Percentiles rank a stretch among this genome's conserved stretches.
These are phyloP conservation scores for Mycena latifolia DNA, from an alignment of 768 basidiomycete genomes.

Conservation along the genomic window DNA sequence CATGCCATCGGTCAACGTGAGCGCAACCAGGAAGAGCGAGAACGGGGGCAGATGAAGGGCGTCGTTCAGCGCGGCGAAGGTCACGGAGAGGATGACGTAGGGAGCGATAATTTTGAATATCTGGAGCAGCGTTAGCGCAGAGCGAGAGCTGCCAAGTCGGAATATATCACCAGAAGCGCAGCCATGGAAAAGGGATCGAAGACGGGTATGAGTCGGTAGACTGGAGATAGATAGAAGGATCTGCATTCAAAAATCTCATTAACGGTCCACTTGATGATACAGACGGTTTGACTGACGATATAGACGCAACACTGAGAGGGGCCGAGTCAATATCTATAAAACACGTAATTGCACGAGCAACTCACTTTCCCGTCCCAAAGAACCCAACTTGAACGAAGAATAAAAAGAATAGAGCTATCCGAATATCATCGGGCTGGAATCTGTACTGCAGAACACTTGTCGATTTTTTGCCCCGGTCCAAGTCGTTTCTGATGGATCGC, in stretches of 20 bases:
- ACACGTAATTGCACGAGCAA: conserved; percentile 20
- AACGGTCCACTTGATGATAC: too few relatives aligned
- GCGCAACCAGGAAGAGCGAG: conserved; percentile 82
- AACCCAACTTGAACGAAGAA: conserved; percentile 91
- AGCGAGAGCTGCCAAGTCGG: neutral
- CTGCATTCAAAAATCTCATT: conserved; percentile 44
- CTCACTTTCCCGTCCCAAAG: conserved; percentile 88
- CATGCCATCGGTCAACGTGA: conserved; percentile 85
- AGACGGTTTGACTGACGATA: too few relatives aligned
- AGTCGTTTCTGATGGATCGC: conserved; percentile 41
- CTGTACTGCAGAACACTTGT: conserved; percentile 44
- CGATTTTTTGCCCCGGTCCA: conserved; percentile 31
- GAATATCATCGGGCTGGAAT: conserved; percentile 72
- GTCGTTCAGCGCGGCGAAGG: conserved; percentile 77
- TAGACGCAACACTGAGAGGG: conserved; percentile 76
- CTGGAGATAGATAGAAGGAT: conserved; percentile 90
- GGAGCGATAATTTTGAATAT: conserved; percentile 88
- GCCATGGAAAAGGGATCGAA: conserved; percentile 92
- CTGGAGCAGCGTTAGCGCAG: conserved; percentile 47
- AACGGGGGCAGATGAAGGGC: conserved; percentile 80
- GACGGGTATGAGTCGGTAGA: conserved; percentile 87
- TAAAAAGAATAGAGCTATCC: conserved; percentile 85
- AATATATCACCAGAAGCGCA: conserved; percentile 65
- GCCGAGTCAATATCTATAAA: neutral
- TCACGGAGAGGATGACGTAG: conserved; percentile 80